Conservation (phyloP, 2,329 filamentous ascomycete genomes). For the Tolypocladium tundrense region DNA sequence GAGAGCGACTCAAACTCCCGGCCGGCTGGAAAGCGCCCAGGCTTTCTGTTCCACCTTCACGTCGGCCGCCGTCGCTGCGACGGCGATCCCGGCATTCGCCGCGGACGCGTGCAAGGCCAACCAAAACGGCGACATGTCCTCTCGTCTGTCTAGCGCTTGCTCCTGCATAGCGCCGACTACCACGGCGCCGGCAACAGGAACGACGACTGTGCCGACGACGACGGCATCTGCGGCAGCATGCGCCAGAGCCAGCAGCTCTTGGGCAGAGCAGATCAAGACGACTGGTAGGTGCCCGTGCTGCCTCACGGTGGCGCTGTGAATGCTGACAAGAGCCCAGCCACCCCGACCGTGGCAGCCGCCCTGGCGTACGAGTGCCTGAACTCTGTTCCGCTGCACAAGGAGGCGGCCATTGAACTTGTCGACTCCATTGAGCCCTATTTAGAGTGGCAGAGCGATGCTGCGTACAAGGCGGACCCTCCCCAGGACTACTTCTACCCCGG, state of each 20-base stretch:
- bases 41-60: slow-evolving; percentile 19
- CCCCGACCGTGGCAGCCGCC: slow-evolving; percentile 22
- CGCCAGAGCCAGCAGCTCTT: slow-evolving; percentile 5
- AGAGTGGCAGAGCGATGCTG: slow-evolving; percentile 37
- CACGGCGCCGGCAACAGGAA: neutral
- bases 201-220: slow-evolving; percentile 3
- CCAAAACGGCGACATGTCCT: slow-evolving; percentile 7
- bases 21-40: slow-evolving; percentile 19
- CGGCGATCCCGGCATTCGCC: slow-evolving; percentile 11
- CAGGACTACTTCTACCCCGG: slow-evolving; percentile 36
- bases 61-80: slow-evolving; percentile 7
- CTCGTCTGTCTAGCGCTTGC: slow-evolving; percentile 13
- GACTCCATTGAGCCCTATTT: slow-evolving; percentile 29
- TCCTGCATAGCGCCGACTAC: slow-evolving; percentile 10
- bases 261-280: slow-evolving; percentile 4
- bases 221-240: slow-evolving; percentile 4
- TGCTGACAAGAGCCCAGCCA: slow-evolving; percentile 6
- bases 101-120: slow-evolving; percentile 10
- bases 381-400: slow-evolving; percentile 26
- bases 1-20: slow-evolving; percentile 20
- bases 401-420: slow-evolving; percentile 23
- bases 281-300: neutral
- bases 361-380: slow-evolving; percentile 26
- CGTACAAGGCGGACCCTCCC: slow-evolving; percentile 41
- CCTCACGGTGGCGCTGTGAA: neutral